Percentiles rank a stretch among this genome's conserved stretches.
Conservation (phyloP, 352 stramenopile genomes). For the Phytophthora citricola region DNA sequence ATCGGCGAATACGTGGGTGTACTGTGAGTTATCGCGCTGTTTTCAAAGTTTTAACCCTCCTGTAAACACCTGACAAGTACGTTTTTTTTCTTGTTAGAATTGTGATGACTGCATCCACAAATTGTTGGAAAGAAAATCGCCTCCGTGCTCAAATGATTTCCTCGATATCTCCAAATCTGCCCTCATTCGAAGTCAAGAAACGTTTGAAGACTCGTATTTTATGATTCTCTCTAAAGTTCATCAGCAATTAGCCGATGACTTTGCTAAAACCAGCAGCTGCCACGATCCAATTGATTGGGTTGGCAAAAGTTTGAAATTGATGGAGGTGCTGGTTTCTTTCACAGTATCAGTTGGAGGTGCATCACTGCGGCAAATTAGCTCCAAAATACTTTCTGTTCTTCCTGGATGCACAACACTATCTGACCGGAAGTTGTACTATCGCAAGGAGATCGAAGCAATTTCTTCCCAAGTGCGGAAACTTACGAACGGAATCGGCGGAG, state of each 20-base stretch:
- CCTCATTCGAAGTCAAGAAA: slow-evolving; percentile 12
- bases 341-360: slow-evolving; percentile 28
- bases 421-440: slow-evolving; percentile 21
- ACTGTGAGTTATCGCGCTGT: slow-evolving; percentile 9
- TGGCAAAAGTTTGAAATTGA: slow-evolving; percentile 27
- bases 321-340: slow-evolving; percentile 39
- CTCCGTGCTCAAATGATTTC: slow-evolving; percentile 1
- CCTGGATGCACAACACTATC: slow-evolving; percentile 2
- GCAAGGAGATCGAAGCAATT: slow-evolving; percentile 23
- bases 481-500: background rate
- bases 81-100: slow-evolving; percentile 3
- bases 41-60: too few relatives aligned
- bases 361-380: slow-evolving; percentile 11
- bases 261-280: background rate
- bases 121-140: background rate
- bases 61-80: too few relatives aligned
- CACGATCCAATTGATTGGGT: slow-evolving; percentile 31
- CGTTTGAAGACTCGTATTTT: slow-evolving; percentile 38
- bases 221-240: slow-evolving; percentile 42
- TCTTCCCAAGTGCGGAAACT: slow-evolving; percentile 4
- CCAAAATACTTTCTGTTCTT: slow-evolving; percentile 35
- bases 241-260: slow-evolving; percentile 30
- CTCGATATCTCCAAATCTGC: slow-evolving; percentile 15
- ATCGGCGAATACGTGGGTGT: background rate
- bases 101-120: slow-evolving; percentile 11